Evolutionary conservation across 2,329 filamentous ascomycete species (phyloP), one percentile per base, ranked within the genome.

Genomic region (Truncatella angustata): DNA sequence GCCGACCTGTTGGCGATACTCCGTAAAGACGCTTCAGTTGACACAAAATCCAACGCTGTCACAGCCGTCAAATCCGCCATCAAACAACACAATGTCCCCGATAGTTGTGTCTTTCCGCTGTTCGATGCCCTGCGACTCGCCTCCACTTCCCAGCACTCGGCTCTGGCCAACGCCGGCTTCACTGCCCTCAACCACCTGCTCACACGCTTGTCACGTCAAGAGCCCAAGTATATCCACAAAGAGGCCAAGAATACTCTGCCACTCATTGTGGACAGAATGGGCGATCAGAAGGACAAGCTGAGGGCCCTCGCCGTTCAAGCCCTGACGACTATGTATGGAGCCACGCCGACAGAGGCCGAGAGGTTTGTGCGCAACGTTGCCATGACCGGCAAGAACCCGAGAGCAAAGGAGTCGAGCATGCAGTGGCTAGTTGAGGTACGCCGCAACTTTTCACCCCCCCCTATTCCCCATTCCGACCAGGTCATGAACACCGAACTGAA

Each of bases 61-160:
- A 89, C 85, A 54, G 79, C 76, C 63, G 77, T 92, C 71, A 96
- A 96, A 73, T 91, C 89, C 39, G 83, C 85, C 68, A 96, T 96
- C 77, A 96, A 96, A 71, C 91, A 96, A 70, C 87, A 89, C 67
- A 91, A 91, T 74, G 90, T 96, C 42, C 90, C 91, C 55, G 90
- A 95, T 59, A 71, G 73, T 50, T 82, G 79, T 62, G 81, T 95
- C 61, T 73, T 83, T 23, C 77, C 83, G 53, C 83, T 96, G 57
- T 95, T 96, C 71, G 91, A 97, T 55, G 89, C 87, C 57, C 78
- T 95, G 63, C 87, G 87, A 57, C 74, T 85, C 49, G 88, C 90
- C 54, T 87, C 93, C 59, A 75, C 79, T 50, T 89, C 90, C 37
- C 86, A 89, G 62, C 88, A 95, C 63, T 86, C 86, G 39, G 82